phyloP scores from a whole-genome alignment of 129 eudicot genomes.

The Dittrichia graveolens region DNA sequence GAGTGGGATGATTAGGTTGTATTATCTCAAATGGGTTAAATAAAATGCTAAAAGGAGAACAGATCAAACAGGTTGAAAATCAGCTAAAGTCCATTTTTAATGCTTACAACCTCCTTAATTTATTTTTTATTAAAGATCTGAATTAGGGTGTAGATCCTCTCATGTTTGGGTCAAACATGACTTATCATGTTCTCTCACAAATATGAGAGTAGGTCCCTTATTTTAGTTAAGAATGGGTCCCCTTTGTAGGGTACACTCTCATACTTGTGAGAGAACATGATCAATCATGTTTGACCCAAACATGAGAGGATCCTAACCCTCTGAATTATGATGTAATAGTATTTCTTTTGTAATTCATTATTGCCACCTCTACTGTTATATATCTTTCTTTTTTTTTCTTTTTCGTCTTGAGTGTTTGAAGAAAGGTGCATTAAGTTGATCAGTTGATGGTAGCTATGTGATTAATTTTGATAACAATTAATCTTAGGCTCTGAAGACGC shows the following conservation, averaged over 20 bases:
- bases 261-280: too few relatives aligned
- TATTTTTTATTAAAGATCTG: background rate
- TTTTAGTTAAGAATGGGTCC: too few relatives aligned
- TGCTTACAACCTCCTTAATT: background rate
- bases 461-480: constrained; percentile 13
- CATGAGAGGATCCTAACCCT: too few relatives aligned
- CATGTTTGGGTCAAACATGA: too few relatives aligned
- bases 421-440: background rate
- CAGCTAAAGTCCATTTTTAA: background rate
- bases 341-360: background rate
- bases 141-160: too few relatives aligned
- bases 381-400: background rate
- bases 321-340: too few relatives aligned
- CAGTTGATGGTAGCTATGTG: background rate
- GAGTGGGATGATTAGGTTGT: background rate
- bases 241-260: too few relatives aligned
- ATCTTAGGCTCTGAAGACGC: constrained; percentile 87
- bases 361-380: background rate
- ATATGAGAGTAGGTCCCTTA: too few relatives aligned
- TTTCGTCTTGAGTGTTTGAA: background rate
- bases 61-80: background rate
- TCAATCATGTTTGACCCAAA: too few relatives aligned
- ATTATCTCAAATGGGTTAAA: constrained; percentile 2
- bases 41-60: background rate
- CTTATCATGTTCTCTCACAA: too few relatives aligned